Base-by-base conservation (phyloP, 805 yeast genomes). In the Wickerhamomyces bisporus region DNA sequence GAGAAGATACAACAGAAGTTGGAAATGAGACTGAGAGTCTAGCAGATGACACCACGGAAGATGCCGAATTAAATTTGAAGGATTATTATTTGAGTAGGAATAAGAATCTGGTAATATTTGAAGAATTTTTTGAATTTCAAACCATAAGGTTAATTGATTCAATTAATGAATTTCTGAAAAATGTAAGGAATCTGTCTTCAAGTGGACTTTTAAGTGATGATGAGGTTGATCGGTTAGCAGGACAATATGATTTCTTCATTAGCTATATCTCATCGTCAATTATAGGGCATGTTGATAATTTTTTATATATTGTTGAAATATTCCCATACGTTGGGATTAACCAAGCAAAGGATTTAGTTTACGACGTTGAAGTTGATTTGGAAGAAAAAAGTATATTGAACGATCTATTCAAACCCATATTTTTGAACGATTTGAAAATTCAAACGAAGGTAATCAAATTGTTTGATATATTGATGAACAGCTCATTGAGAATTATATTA, bases 71-170 rank as follows among this genome's bases (percentile, higher is more conserved):
- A 24, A 46, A 54, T 10, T 32, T 62, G 5, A 46, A 53, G 25
- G 64, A 63, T 36, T 58, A 56, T 26, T 64, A 63, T 35, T 35
- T 60, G 1, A 35, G 43, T 8, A 43, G 48, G 4, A 61, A 55
- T 36, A 58, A 56, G 35, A 66, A 64, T 34, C 37, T 62, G 6
- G 45, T 59, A 1, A 40, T 57, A 3, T 64, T 60, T 35, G 58
- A 55, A 6, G 63, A 62, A 25, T 49, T 62, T 30, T 63, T 64
- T 39, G 57, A 54, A 20, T 50, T 44, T 32, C 51, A 52, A n/a
- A 47, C 52, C 2, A 49, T 44, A 1, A 41, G 37, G 23, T 29
- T 61, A 11, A 47, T 54, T 24, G 53, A 47, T 3, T 39, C 45
- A 2, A 32, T 58, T 16, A 34, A 44, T 17, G 32, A 16, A 6